Evolutionary conservation across 495 filamentous ascomycete genomes (phyloP).

Genomic region (Neurospora cerealis): DNA sequence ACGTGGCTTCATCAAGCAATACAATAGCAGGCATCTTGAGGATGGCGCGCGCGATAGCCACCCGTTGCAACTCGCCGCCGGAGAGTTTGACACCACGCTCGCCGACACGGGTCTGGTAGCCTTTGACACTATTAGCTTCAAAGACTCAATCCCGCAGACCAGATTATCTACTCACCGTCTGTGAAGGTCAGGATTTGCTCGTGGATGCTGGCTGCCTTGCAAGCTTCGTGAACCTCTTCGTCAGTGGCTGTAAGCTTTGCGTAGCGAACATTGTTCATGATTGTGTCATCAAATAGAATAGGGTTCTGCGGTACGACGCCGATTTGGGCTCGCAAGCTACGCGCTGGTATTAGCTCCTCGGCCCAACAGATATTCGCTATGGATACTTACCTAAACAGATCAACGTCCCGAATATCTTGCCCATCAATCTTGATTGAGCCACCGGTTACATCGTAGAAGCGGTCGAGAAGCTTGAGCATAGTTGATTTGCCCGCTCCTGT

Average conservation of each 20-base stretch:
- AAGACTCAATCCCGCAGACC: background rate
- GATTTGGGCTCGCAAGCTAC: constrained; percentile 54
- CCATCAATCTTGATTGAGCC: constrained; percentile 65
- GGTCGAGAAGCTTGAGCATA: constrained; percentile 58
- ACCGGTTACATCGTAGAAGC: constrained; percentile 57
- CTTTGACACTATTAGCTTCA: constrained; percentile 13
- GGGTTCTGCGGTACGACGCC: constrained; percentile 91
- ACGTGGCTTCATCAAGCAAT: constrained; percentile 48
- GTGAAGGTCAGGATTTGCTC: constrained; percentile 59
- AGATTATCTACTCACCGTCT: constrained; percentile 24
- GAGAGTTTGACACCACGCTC: constrained; percentile 60
- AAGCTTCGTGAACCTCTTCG: constrained; percentile 76
- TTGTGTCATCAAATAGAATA: constrained; percentile 83
- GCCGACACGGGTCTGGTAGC: constrained; percentile 51
- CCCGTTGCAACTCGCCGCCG: constrained; percentile 63
- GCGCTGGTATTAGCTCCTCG: constrained; percentile 1
- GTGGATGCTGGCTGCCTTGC: constrained; percentile 79
- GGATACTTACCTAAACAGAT: constrained; percentile 39
- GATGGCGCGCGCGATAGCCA: constrained; percentile 64
- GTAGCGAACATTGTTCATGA: constrained; percentile 93
- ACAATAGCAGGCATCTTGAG: constrained; percentile 46
- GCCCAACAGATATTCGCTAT: background rate
- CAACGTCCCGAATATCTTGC: constrained; percentile 61
- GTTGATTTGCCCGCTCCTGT: constrained; percentile 72
- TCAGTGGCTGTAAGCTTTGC: constrained; percentile 75